Percentiles rank a stretch among this genome's conserved stretches.
Conservation (phyloP, 2,329 filamentous ascomycete species). For the Pseudogymnoascus sp. region DNA sequence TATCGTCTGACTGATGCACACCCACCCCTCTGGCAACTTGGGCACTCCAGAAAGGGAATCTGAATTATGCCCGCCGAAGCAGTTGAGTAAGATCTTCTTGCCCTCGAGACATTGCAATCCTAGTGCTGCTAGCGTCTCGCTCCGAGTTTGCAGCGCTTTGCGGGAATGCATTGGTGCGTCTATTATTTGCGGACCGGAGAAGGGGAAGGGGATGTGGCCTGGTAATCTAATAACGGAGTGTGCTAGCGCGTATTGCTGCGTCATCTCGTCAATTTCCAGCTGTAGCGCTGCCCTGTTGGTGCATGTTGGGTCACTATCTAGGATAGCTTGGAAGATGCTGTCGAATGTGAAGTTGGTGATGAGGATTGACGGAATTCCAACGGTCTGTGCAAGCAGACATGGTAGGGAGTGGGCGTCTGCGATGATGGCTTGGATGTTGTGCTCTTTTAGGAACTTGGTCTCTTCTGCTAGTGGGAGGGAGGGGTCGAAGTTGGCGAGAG, state of each 20-base stretch:
- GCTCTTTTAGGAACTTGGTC: slow-evolving; percentile 10
- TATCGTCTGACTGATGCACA: slow-evolving; percentile 16
- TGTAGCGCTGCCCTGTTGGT: not conserved
- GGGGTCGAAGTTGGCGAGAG: slow-evolving; percentile 11
- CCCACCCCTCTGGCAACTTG: slow-evolving; percentile 15
- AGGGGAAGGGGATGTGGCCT: slow-evolving; percentile 14
- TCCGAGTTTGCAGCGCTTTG: slow-evolving; percentile 11
- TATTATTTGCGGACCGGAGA: slow-evolving; percentile 11
- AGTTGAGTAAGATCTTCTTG: slow-evolving; percentile 12
- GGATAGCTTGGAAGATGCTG: slow-evolving; percentile 13
- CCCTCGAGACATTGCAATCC: slow-evolving; percentile 8
- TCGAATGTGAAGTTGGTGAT: slow-evolving; percentile 16
- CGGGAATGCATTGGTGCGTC: slow-evolving; percentile 15
- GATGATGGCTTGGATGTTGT: slow-evolving; percentile 11
- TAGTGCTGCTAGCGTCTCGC: slow-evolving; percentile 1
- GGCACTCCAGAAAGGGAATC: slow-evolving; percentile 11
- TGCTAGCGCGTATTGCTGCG: slow-evolving; percentile 12
- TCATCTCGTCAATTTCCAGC: slow-evolving; percentile 14
- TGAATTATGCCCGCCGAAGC: slow-evolving; percentile 11
- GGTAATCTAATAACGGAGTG: slow-evolving; percentile 15
- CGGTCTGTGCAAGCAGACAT: slow-evolving; percentile 11
- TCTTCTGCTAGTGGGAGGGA: slow-evolving; percentile 10
- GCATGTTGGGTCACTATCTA: slow-evolving; percentile 11
- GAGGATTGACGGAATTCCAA: slow-evolving; percentile 12
- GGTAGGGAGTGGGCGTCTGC: slow-evolving; percentile 12